These are phyloP conservation scores for Teratosphaeria epicoccoides DNA, from an alignment of 2,329 filamentous ascomycete species.

Conservation along the genomic window DNA sequence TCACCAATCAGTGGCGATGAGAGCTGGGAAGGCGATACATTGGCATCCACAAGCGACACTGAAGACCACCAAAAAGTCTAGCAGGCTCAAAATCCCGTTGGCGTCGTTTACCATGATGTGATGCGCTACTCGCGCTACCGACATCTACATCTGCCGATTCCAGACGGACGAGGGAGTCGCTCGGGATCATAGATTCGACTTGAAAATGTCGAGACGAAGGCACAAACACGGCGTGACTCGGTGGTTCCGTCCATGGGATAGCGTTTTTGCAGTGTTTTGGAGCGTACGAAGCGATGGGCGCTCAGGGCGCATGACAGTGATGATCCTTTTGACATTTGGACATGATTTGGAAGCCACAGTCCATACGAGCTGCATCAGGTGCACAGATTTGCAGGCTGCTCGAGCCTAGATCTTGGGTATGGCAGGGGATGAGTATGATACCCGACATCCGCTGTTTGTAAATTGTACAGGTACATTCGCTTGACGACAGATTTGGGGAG, in stretches of 20 bases:
- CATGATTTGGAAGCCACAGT: background rate
- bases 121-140: background rate
- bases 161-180: background rate
- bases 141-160: background rate
- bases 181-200: background rate
- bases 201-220: background rate
- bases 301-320: background rate
- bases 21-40: slow-evolving; percentile 47
- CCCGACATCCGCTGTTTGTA: slow-evolving; percentile 1
- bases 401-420: background rate
- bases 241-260: background rate
- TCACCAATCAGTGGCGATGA: slow-evolving; percentile 47
- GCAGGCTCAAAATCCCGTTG: background rate
- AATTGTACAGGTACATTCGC: background rate
- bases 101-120: background rate
- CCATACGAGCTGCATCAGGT: background rate
- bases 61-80: slow-evolving; percentile 3
- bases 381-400: background rate
- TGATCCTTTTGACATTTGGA: background rate
- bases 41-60: slow-evolving; percentile 23
- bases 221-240: background rate
- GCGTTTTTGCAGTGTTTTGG: background rate
- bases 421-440: background rate
- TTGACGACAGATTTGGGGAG: background rate
- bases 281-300: background rate